Conservation (phyloP, 2,329 filamentous ascomycete species). For the Cordyceps tenuipes region DNA sequence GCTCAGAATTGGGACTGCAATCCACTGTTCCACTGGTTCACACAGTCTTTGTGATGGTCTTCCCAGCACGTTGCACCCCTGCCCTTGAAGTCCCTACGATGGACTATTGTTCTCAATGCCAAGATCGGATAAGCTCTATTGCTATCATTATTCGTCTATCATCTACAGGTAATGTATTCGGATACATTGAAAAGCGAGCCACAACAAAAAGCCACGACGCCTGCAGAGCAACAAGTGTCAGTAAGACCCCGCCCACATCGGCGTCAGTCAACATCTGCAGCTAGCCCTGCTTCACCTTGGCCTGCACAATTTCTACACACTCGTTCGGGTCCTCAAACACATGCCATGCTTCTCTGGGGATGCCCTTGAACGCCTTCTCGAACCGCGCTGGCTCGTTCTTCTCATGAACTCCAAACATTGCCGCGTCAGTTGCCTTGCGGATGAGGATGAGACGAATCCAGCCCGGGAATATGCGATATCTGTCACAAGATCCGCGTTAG, state of each 20-base stretch:
- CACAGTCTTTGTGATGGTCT: no score
- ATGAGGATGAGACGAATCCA: conserved; percentile 85
- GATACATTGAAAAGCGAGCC: no score
- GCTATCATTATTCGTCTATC: no score
- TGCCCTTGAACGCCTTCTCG: conserved; percentile 68
- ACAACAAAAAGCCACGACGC: no score
- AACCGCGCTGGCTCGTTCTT: conserved; percentile 71
- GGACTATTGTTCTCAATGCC: no score
- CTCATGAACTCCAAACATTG: conserved; percentile 58
- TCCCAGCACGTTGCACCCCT: no score
- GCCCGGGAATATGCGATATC: conserved; percentile 54
- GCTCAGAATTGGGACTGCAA: no score
- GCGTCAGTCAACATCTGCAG: neutral
- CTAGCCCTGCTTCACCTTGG: conserved; percentile 5
- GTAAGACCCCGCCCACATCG: neutral
- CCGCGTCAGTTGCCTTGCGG: conserved; percentile 70
- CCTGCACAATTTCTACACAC: conserved; percentile 29
- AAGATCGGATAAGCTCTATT: no score
- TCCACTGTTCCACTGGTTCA: no score
- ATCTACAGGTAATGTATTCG: no score
- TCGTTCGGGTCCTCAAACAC: conserved; percentile 74
- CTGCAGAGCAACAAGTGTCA: neutral
- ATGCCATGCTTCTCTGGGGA: conserved; percentile 66
- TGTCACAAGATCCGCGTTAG: conserved; percentile 20
- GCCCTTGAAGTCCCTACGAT: no score